A percentile compares a stretch with the other conserved stretches of the same genome.
phyloP scores from a whole-genome alignment of 805 yeast genomes.

The Candida jianshihensis region DNA sequence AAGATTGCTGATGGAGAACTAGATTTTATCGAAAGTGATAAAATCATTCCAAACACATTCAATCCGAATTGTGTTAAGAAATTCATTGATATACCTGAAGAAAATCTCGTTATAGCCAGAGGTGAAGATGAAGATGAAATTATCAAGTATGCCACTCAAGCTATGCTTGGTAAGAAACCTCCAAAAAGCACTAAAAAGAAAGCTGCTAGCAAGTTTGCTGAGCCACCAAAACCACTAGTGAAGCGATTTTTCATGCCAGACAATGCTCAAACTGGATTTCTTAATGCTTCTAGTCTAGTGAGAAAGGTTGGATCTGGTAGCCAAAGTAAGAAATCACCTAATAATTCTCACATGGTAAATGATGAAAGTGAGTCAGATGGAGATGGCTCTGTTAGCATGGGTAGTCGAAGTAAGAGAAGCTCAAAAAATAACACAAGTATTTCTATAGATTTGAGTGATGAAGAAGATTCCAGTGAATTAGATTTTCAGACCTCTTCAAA shows the following conservation, averaged over 20 bases:
- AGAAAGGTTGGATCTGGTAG: conserved; percentile 17
- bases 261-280: conserved; percentile 59
- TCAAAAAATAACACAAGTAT: conserved; percentile 3
- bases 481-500: too few relatives aligned
- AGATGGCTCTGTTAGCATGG: not conserved
- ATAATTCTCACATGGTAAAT: too few relatives aligned
- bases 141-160: conserved; percentile 58
- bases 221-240: conserved; percentile 11
- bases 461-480: too few relatives aligned
- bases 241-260: conserved; percentile 71
- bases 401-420: not conserved
- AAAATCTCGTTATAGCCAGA: conserved; percentile 47
- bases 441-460: conserved; percentile 3
- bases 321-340: not conserved
- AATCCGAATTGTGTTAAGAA: conserved; percentile 52
- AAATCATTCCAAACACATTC: conserved; percentile 58
- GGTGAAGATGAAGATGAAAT: conserved; percentile 63
- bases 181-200: conserved; percentile 10
- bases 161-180: conserved; percentile 39
- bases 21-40: conserved; percentile 41
- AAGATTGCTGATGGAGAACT: conserved; percentile 47
- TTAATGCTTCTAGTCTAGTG: conserved; percentile 42
- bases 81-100: conserved; percentile 62
- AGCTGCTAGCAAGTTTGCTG: conserved; percentile 14
- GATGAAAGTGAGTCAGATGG: conserved; percentile 4